phyloP scores from a whole-genome alignment of 257 asterid species.

The Solanum appendiculatum region DNA sequence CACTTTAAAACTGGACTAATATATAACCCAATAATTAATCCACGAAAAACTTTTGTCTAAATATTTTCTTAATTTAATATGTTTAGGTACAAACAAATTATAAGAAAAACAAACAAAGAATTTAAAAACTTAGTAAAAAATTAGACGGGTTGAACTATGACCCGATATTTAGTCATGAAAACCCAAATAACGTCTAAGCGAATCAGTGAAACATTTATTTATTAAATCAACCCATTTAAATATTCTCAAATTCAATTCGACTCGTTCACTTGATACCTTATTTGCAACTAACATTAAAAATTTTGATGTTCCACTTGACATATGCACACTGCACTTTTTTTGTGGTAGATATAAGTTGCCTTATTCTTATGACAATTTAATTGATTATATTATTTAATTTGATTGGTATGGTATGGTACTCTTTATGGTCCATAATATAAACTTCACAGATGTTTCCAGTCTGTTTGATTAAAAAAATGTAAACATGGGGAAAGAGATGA shows the following conservation, averaged over 20 bases:
- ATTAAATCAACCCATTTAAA: accelerated
- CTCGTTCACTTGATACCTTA: accelerated
- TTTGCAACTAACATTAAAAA: neutral
- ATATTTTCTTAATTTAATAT: too few relatives aligned
- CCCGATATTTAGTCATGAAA: too few relatives aligned
- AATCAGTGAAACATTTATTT: too few relatives aligned
- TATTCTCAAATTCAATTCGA: neutral
- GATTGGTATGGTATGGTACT: neutral
- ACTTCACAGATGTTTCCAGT: neutral
- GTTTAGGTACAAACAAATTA: too few relatives aligned
- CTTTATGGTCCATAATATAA: neutral
- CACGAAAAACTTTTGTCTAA: neutral
- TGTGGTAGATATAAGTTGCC: neutral
- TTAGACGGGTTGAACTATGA: too few relatives aligned
- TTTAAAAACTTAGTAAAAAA: too few relatives aligned
- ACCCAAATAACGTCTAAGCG: too few relatives aligned
- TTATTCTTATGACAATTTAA: neutral
- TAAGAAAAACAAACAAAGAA: too few relatives aligned
- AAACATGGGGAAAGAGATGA: neutral
- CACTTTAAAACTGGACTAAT: too few relatives aligned
- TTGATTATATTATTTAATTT: neutral
- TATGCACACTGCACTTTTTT: neutral
- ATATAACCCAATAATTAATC: neutral
- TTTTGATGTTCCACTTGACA: neutral
- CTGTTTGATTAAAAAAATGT: neutral